Conservation (phyloP, 202 grass and related monocot genomes). For the Zizania palustris region DNA sequence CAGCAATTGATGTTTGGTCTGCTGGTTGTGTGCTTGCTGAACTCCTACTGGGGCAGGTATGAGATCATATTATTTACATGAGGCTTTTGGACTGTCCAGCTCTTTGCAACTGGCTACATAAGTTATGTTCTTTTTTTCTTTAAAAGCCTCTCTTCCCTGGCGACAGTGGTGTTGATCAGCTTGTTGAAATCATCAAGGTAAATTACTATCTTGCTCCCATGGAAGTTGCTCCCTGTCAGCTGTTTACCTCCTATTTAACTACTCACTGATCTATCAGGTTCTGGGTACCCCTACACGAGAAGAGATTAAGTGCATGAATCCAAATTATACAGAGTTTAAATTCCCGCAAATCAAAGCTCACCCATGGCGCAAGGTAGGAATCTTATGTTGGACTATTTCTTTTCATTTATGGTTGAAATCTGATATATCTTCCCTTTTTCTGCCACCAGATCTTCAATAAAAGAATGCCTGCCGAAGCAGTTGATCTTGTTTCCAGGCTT, state of each 20-base stretch:
- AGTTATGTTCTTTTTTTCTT: not conserved
- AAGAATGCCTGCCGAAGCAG: conserved; percentile 89
- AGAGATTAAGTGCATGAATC: conserved; percentile 98
- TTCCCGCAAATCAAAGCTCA: conserved; percentile 93
- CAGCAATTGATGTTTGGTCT: conserved; percentile 91
- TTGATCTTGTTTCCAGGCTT: conserved; percentile 90
- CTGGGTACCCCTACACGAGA: conserved; percentile 87
- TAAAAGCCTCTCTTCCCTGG: conserved; percentile 88
- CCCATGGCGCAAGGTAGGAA: conserved; percentile 85
- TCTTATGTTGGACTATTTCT: conserved; percentile 3
- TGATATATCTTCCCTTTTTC: conserved; percentile 24
- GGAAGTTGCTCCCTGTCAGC: conserved; percentile 15
- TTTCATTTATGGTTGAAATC: conserved; percentile 23
- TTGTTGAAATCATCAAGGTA: conserved; percentile 97
- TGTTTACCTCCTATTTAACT: conserved; percentile 23
- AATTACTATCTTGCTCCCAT: conserved; percentile 20
- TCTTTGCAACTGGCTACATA: conserved; percentile 16
- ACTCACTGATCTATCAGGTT: conserved; percentile 48
- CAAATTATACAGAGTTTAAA: conserved; percentile 81
- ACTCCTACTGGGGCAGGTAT: conserved; percentile 77
- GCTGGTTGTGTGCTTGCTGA: conserved; percentile 87
- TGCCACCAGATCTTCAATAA: conserved; percentile 79
- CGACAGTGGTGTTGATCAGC: conserved; percentile 85
- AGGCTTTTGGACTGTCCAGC: conserved; percentile 13
- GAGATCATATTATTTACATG: conserved; percentile 25